These are phyloP conservation scores for Penicillium verhagenii DNA, from an alignment of 495 filamentous ascomycete species.

Conservation along the genomic window DNA sequence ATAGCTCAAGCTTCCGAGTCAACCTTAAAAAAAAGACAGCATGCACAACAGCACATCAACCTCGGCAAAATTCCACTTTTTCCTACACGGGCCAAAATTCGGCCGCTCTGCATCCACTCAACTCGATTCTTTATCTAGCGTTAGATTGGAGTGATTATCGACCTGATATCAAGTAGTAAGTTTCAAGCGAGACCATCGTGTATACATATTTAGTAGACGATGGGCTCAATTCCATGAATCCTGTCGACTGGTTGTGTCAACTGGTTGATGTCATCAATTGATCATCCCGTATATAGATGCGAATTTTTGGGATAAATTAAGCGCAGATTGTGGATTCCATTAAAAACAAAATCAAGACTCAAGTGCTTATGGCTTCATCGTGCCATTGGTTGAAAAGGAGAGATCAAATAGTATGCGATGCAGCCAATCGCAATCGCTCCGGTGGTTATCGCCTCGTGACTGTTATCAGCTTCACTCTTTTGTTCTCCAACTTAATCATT, in stretches of 20 bases:
- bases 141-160: neutral
- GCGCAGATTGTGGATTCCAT: no score
- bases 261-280: neutral
- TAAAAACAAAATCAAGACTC: no score
- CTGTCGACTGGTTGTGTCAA: no score
- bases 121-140: no score
- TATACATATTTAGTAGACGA: no score
- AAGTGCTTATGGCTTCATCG: no score
- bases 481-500: conserved; percentile 5
- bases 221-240: neutral
- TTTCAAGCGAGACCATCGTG: neutral
- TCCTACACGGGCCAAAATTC: neutral
- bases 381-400: no score
- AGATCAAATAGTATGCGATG: neutral
- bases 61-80: neutral
- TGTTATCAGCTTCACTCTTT: conserved; percentile 19
- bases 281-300: no score
- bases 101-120: neutral
- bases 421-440: neutral
- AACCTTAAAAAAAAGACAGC: neutral
- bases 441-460: conserved; percentile 19
- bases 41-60: no score
- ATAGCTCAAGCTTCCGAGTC: no score
- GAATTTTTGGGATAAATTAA: no score
- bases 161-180: neutral